These are phyloP conservation scores for Ophiostoma australiae DNA, from an alignment of 2,329 filamentous ascomycete species.

Conservation along the genomic window DNA sequence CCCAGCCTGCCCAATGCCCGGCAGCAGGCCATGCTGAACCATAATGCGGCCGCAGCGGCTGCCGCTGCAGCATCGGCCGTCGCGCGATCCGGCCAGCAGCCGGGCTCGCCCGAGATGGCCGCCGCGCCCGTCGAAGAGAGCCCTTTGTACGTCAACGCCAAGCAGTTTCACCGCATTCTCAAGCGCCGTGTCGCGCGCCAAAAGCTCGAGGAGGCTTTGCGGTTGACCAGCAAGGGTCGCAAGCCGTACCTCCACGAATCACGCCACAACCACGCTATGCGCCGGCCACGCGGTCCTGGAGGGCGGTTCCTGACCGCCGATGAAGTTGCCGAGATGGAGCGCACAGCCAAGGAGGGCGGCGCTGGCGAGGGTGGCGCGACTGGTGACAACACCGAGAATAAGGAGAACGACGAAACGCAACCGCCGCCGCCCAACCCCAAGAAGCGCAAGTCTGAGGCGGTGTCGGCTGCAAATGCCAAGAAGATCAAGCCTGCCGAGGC, in stretches of 20 bases:
- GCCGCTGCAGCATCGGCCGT: slow-evolving; percentile 56
- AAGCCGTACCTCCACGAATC: slow-evolving; percentile 98
- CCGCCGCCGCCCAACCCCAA: slow-evolving; percentile 33
- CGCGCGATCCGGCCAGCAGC: slow-evolving; percentile 54
- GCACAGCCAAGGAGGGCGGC: slow-evolving; percentile 45
- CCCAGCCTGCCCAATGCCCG: slow-evolving; percentile 68
- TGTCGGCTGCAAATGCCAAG: slow-evolving; percentile 48
- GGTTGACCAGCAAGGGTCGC: slow-evolving; percentile 87
- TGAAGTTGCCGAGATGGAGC: slow-evolving; percentile 86
- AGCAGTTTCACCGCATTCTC: slow-evolving; percentile 95
- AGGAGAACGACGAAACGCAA: slow-evolving; percentile 27
- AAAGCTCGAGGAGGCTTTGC: slow-evolving; percentile 84
- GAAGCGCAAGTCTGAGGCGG: slow-evolving; percentile 58
- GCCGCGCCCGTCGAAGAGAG: slow-evolving; percentile 75
- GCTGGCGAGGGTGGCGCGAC: slow-evolving; percentile 37
- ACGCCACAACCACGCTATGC: slow-evolving; percentile 96
- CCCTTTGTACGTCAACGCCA: slow-evolving; percentile 94
- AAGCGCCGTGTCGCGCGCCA: slow-evolving; percentile 91
- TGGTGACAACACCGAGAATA: slow-evolving; percentile 37
- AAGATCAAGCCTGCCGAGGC: slow-evolving; percentile 42
- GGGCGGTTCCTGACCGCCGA: slow-evolving; percentile 95
- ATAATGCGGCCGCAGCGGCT: slow-evolving; percentile 56
- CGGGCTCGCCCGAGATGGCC: slow-evolving; percentile 75
- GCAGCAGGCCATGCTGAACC: slow-evolving; percentile 64
- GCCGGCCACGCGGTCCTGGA: slow-evolving; percentile 84